Evolutionary conservation across 2,329 filamentous ascomycete species (phyloP).

Genomic region (Pleomassaria siparia): DNA sequence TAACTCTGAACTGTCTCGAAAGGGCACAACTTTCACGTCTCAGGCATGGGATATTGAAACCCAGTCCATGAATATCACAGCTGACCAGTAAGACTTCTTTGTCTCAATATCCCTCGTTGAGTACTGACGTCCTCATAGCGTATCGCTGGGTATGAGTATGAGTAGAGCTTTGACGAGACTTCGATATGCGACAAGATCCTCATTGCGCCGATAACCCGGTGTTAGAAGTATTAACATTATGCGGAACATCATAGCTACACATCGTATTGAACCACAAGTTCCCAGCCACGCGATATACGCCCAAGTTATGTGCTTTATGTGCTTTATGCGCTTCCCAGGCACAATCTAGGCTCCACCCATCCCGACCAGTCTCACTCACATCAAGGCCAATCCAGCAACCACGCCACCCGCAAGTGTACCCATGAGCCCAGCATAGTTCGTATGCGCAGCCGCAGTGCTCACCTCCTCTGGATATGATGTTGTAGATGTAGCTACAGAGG

Average conservation of each 20-base stretch:
- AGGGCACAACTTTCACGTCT: no score
- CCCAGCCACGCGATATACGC: no score
- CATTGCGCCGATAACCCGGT: background rate
- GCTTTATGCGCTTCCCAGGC: background rate
- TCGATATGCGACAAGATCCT: no score
- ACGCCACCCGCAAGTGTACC: background rate
- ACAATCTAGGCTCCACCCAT: background rate
- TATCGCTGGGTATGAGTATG: no score
- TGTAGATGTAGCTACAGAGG: background rate
- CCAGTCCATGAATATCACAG: no score
- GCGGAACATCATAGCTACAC: background rate
- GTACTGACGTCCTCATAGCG: no score
- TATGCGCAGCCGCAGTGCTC: background rate
- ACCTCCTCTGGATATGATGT: background rate
- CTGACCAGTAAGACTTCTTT: no score
- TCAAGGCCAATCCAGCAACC: background rate
- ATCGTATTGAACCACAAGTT: no score
- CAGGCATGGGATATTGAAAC: no score
- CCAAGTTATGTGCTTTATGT: background rate
- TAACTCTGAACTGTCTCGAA: no score
- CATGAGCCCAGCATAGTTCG: background rate
- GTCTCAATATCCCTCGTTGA: no score
- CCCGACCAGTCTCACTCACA: background rate
- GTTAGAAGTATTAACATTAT: background rate
- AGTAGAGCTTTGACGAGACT: no score